These are phyloP conservation scores for Entophlyctis helioformis DNA, from an alignment of 192 early-diverging fungal species.

Conservation along the genomic window DNA sequence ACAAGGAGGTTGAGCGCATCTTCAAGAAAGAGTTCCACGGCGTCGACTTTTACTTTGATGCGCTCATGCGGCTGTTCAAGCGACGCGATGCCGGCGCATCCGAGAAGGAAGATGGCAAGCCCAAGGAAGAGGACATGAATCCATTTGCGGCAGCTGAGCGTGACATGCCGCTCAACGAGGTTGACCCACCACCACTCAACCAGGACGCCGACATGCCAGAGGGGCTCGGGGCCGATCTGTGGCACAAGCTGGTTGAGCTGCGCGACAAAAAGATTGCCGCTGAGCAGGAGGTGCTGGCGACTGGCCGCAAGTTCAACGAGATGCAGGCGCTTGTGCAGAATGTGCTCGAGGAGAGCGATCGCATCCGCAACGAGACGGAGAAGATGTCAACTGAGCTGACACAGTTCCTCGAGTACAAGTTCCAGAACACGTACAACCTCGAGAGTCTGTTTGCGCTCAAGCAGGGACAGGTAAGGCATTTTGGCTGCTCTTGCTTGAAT, in stretches of 20 bases:
- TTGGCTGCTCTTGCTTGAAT: background rate
- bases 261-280: conserved; percentile 28
- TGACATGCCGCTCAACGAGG: conserved; percentile 5
- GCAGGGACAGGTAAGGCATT: conserved; percentile 35
- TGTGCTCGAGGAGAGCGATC: conserved; percentile 30
- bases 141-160: conserved; percentile 11
- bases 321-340: conserved; percentile 27
- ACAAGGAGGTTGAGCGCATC: conserved; percentile 45
- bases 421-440: conserved; percentile 38
- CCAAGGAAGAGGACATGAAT: conserved; percentile 15
- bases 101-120: conserved; percentile 5
- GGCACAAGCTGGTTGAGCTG: conserved; percentile 37
- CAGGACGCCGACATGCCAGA: conserved; percentile 25
- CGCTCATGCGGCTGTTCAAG: conserved; percentile 29
- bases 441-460: conserved; percentile 43
- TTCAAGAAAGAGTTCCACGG: conserved; percentile 44
- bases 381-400: conserved; percentile 24
- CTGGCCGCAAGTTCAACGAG: conserved; percentile 14
- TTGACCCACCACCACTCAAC: conserved; percentile 8
- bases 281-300: conserved; percentile 24
- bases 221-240: conserved; percentile 27
- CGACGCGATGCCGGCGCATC: conserved; percentile 11
- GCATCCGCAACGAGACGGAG: conserved; percentile 31
- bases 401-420: conserved; percentile 38
- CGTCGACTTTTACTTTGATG: conserved; percentile 31